Conservation (phyloP, 1,139 yeast species). For the Protomyces inouyei region DNA sequence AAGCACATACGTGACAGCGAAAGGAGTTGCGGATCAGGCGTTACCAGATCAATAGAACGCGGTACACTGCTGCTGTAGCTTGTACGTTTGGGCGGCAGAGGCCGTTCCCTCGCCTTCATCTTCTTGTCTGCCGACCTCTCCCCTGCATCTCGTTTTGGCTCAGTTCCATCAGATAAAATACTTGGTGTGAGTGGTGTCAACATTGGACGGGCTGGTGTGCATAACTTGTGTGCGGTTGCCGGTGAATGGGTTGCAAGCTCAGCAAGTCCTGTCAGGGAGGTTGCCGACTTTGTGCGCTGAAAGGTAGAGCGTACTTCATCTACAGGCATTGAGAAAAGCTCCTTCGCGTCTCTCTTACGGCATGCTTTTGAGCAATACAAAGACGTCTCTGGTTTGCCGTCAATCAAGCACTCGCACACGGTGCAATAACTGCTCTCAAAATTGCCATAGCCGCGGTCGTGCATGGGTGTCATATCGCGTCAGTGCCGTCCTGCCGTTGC, state of each 20-base stretch:
- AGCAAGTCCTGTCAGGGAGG: neutral
- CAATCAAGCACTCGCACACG: neutral
- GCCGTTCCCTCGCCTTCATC: neutral
- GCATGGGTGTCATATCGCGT: neutral
- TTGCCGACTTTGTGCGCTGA: neutral
- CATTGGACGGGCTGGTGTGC: neutral
- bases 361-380: constrained; percentile 8
- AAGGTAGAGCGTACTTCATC: neutral
- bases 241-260: neutral
- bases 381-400: neutral
- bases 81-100: constrained; percentile 15
- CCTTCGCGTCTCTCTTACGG: constrained; percentile 5
- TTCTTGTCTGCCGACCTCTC: neutral
- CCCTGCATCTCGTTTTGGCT: neutral
- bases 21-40: neutral
- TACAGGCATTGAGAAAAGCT: neutral
- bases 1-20: neutral
- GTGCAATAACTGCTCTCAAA: neutral
- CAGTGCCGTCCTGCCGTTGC: too few species aligned
- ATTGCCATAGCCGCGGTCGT: neutral
- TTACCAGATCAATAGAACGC: constrained; percentile 12
- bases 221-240: neutral
- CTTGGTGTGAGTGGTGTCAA: neutral
- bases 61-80: constrained; percentile 12
- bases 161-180: too few species aligned